These are phyloP conservation scores for Rhodofomes roseus DNA, from an alignment of 1,284 basidiomycete genomes.

Conservation along the genomic window DNA sequence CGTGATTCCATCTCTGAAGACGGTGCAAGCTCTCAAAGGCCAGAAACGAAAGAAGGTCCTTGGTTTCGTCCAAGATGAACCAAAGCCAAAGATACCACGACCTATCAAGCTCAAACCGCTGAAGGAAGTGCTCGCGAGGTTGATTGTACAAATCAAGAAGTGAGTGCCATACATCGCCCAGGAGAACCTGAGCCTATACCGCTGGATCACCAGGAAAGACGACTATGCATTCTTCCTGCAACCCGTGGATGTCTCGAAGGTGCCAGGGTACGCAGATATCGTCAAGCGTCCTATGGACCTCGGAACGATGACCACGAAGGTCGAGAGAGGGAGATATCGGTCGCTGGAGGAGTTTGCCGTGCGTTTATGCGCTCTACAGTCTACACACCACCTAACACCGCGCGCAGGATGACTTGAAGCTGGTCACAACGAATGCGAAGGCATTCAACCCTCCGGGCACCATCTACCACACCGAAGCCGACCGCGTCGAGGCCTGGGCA, in stretches of 20 bases:
- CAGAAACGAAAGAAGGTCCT: slow-evolving; percentile 28
- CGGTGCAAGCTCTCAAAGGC: slow-evolving; percentile 30
- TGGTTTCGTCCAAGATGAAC: slow-evolving; percentile 16
- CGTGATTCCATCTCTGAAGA: slow-evolving; percentile 32
- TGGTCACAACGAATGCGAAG: slow-evolving; percentile 73
- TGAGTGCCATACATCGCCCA: slow-evolving; percentile 29
- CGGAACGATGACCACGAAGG: slow-evolving; percentile 72
- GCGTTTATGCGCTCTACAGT: slow-evolving; percentile 25
- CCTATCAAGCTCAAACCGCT: slow-evolving; percentile 74
- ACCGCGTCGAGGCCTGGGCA: slow-evolving; percentile 62
- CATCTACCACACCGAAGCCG: slow-evolving; percentile 70
- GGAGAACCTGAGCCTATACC: no score
- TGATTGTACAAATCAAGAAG: slow-evolving; percentile 76
- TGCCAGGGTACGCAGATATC: slow-evolving; percentile 67
- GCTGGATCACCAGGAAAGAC: slow-evolving; percentile 57
- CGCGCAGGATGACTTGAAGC: slow-evolving; percentile 58
- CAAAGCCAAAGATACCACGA: slow-evolving; percentile 33
- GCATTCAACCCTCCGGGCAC: slow-evolving; percentile 68
- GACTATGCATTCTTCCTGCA: slow-evolving; percentile 81
- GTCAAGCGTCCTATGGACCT: slow-evolving; percentile 81
- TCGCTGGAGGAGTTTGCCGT: slow-evolving; percentile 76
- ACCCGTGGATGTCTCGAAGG: slow-evolving; percentile 63
- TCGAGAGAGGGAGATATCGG: slow-evolving; percentile 60
- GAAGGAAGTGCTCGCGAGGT: slow-evolving; percentile 59
- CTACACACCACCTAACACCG: not conserved